Base-by-base conservation (phyloP, 2,329 filamentous ascomycete species). In the Niveomyces coronatus region DNA sequence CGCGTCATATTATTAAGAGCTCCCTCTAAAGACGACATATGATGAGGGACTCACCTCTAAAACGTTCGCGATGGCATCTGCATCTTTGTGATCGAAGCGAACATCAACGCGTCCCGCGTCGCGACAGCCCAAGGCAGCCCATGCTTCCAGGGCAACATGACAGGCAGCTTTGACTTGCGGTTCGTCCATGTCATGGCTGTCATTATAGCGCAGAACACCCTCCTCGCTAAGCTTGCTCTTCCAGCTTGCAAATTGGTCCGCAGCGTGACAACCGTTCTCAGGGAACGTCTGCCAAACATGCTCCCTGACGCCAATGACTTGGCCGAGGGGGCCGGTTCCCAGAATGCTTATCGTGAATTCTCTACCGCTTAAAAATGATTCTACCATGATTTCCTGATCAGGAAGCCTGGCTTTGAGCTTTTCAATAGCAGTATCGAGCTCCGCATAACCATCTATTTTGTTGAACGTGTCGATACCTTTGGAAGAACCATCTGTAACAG, bases 41-140 rank as follows among this genome's bases (percentile, higher is more conserved):
- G 28, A 8, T 9, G 15, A 6, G 23, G 13, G 4, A 30, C 35
- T 33, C 11, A 42, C 39, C 39, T 42, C 39, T 17, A 42, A 14
- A 13, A 42, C 35, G 17, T 42, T 37, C 3, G 39, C 34, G 11
- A 37, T 23, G n/a, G 20, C 28, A n/a, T 33, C 29, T 8, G 34
- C 15, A 19, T 30, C 39, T 15, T 38, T 11, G 15, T n/a, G 18
- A 23, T 37, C 16, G 35, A 42, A 42, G 18, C 39, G 39, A n/a
- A 42, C 19, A 23, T 42, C 39, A n/a, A 42, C 39, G 19, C 39
- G 39, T 26, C 39, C 39, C 8, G 39, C 39, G 26, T 42, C 39
- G 15, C 39, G 34, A 24, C 39, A 42, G 39, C 30, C 30, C 11
- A 42, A 20, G 13, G 23, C 34, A 10, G 19, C 16, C 39, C 39